These are phyloP conservation scores for Nemania diffusa DNA, from an alignment of 2,329 filamentous ascomycete species.

Conservation along the genomic window DNA sequence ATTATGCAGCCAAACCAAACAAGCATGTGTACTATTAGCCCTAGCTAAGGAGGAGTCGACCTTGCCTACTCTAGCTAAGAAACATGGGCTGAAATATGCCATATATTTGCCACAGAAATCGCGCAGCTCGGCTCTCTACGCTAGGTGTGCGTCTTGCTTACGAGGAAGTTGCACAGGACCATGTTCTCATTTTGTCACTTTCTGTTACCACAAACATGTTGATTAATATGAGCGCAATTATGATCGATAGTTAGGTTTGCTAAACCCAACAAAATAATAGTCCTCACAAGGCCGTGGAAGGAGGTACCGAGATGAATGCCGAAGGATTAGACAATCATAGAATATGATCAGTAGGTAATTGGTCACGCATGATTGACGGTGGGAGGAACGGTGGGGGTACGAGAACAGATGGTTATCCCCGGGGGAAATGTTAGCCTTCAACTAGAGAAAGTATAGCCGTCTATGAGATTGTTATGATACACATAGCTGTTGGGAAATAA, in stretches of 20 bases:
- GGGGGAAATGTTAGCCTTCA: background rate
- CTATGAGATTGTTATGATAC: no score
- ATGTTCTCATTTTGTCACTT: background rate
- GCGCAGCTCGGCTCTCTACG: conserved; percentile 1
- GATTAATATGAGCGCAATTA: no score
- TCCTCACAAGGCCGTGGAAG: background rate
- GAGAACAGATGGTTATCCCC: background rate
- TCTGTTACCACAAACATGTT: background rate
- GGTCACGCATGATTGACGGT: background rate
- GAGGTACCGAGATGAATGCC: background rate
- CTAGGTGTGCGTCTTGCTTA: background rate
- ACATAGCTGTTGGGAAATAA: background rate
- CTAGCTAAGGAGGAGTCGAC: background rate
- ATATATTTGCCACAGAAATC: conserved; percentile 2
- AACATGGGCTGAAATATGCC: background rate
- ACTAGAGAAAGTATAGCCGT: background rate
- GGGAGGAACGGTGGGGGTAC: conserved; percentile 4
- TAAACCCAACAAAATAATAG: background rate
- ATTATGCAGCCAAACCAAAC: conserved; percentile 12
- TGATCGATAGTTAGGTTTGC: background rate
- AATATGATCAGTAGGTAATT: background rate
- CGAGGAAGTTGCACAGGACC: background rate
- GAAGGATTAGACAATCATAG: background rate
- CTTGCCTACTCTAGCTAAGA: background rate
- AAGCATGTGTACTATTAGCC: background rate